A percentile compares a stretch with the other conserved stretches of the same genome.
Conservation (phyloP, 495 filamentous ascomycete genomes). For the Penicillium maclennaniae region DNA sequence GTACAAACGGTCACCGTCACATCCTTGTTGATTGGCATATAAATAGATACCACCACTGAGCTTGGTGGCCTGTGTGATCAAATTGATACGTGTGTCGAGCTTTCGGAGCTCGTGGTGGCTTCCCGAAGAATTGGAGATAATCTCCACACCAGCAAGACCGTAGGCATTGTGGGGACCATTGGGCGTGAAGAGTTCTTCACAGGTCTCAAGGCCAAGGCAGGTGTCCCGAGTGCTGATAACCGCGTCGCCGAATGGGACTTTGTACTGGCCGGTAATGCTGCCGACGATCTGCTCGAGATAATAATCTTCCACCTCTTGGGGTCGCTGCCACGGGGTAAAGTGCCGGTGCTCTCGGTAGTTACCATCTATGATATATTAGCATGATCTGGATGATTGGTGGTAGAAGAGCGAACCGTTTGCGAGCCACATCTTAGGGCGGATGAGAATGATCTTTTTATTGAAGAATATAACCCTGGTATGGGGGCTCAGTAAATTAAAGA, state of each 20-base stretch:
- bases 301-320: conserved; percentile 63
- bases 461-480: conserved; percentile 55
- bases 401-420: conserved; percentile 56
- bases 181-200: conserved; percentile 77
- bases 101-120: conserved; percentile 73
- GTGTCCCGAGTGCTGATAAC: conserved; percentile 72
- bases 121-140: conserved; percentile 73
- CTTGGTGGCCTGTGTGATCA: conserved; percentile 73
- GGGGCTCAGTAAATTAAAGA: conserved; percentile 6
- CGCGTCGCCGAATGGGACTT: conserved; percentile 72
- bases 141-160: conserved; percentile 55
- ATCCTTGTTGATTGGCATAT: conserved; percentile 70
- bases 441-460: conserved; percentile 65
- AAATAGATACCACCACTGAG: conserved; percentile 75
- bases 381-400: neutral
- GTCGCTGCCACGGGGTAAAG: conserved; percentile 64
- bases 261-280: conserved; percentile 55
- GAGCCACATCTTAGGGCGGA: conserved; percentile 80
- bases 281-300: conserved; percentile 64
- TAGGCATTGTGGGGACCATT: conserved; percentile 43
- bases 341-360: conserved; percentile 46
- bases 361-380: conserved; percentile 24
- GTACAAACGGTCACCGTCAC: conserved; percentile 65
- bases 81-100: conserved; percentile 64
- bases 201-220: conserved; percentile 68